Evolutionary conservation across 2,329 filamentous ascomycete genomes (phyloP).

Genomic region (Apiospora aurea): DNA sequence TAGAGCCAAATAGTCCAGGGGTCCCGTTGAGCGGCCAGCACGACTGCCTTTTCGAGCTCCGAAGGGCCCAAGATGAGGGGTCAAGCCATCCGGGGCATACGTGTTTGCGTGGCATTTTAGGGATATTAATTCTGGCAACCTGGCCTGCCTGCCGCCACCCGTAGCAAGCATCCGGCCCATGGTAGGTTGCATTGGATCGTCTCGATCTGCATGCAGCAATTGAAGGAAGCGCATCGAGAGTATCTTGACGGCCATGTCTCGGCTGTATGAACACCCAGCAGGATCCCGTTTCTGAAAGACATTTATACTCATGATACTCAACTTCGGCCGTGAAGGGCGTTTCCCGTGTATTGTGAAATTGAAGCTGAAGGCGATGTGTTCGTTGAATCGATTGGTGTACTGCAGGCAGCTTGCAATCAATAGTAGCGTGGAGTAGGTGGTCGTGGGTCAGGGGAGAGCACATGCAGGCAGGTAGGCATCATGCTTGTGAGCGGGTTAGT

Average conservation of each 20-base stretch:
- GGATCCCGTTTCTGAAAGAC: too few species aligned
- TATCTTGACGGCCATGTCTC: constrained; percentile 8
- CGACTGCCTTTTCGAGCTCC: not conserved
- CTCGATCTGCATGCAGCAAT: constrained; percentile 19
- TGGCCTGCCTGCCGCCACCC: constrained; percentile 2
- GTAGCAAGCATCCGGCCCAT: not conserved
- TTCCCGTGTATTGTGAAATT: not conserved
- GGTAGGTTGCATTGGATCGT: constrained; percentile 19
- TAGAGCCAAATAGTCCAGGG: constrained; percentile 1
- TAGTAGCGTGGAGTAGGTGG: not conserved
- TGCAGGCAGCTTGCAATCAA: not conserved
- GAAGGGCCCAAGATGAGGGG: not conserved
- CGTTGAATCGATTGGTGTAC: not conserved
- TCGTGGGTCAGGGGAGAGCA: constrained; percentile 11
- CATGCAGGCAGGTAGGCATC: not conserved
- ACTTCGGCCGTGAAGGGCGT: not conserved
- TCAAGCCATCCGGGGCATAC: not conserved
- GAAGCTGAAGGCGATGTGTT: not conserved
- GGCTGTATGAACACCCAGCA: not conserved
- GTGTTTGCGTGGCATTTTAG: constrained; percentile 7
- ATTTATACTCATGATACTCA: not conserved
- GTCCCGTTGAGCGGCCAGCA: not conserved
- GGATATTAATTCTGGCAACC: constrained; percentile 7
- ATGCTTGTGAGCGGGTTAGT: not conserved
- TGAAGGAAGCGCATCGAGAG: constrained; percentile 11